phyloP scores from a whole-genome alignment of 495 filamentous ascomycete genomes.

The Chaetomium tenue region DNA sequence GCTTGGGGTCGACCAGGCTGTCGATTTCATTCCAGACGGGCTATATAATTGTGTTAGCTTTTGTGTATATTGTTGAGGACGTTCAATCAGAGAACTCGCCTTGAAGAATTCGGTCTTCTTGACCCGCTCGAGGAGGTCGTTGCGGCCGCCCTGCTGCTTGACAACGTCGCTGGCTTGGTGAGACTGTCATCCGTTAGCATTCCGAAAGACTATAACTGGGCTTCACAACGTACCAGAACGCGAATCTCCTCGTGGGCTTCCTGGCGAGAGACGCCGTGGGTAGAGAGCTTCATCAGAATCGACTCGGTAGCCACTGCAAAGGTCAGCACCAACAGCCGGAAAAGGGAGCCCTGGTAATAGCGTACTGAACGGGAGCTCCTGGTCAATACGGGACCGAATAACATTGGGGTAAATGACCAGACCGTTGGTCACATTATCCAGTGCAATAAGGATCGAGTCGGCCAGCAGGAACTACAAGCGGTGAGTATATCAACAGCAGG shows the following conservation, averaged over 20 bases:
- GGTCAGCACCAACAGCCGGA: conserved; percentile 7
- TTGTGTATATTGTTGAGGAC: background rate
- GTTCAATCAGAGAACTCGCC: conserved; percentile 9
- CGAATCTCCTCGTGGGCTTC: conserved; percentile 92
- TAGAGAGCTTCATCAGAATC: conserved; percentile 84
- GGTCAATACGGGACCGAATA: conserved; percentile 64
- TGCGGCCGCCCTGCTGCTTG: conserved; percentile 71
- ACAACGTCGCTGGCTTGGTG: conserved; percentile 79
- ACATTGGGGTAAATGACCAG: conserved; percentile 83
- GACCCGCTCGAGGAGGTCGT: conserved; percentile 83
- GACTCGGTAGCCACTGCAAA: conserved; percentile 67
- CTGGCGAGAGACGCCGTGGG: conserved; percentile 74
- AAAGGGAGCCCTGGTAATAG: background rate
- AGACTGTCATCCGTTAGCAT: conserved; percentile 37
- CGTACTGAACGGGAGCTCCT: conserved; percentile 78
- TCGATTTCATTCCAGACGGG: conserved; percentile 79
- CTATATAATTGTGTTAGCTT: conserved; percentile 4
- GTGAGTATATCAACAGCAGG: conserved; percentile 7
- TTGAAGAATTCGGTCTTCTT: conserved; percentile 73
- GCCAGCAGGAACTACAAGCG: conserved; percentile 61
- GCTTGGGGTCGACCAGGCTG: conserved; percentile 63
- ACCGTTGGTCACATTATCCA: conserved; percentile 80
- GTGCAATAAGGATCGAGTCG: conserved; percentile 75
- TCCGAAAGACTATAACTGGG: background rate
- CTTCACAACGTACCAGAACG: conserved; percentile 52